A percentile compares a stretch with the other conserved stretches of the same genome.
Conservation (phyloP, 164 flowering plant genomes). For the Dillenia turbinata region DNA sequence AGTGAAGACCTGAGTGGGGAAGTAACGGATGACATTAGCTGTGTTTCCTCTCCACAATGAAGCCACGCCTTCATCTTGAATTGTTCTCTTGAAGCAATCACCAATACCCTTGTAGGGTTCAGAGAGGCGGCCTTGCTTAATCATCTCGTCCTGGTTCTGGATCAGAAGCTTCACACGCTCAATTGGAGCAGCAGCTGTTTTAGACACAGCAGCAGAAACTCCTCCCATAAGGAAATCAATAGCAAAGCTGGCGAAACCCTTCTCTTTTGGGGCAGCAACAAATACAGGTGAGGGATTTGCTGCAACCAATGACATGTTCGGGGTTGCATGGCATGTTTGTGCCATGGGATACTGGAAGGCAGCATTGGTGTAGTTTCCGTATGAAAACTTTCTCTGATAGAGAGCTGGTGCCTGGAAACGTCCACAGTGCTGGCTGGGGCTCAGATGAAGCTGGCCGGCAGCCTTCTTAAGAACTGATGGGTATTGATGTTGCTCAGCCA, state of each 20-base stretch:
- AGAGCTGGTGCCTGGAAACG: conserved; percentile 33
- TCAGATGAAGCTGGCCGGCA: conserved; percentile 44
- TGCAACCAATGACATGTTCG: conserved; percentile 28
- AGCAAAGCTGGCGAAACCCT: conserved; percentile 51
- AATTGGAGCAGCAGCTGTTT: conserved; percentile 86
- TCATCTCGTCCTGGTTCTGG: conserved; percentile 87
- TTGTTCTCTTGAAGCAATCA: conserved; percentile 70
- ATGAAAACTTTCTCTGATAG: conserved; percentile 28
- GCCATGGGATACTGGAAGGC: conserved; percentile 40
- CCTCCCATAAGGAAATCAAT: conserved; percentile 86
- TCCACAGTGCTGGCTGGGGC: conserved; percentile 29
- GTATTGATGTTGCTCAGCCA: conserved; percentile 46
- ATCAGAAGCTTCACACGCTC: conserved; percentile 90
- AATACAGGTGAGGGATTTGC: conserved; percentile 43
- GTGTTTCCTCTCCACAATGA: conserved; percentile 90
- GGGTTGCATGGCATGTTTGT: conserved; percentile 21
- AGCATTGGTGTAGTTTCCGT: conserved; percentile 41
- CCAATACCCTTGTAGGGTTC: conserved; percentile 88
- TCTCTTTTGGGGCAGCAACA: conserved; percentile 70
- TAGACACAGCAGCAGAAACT: conserved; percentile 88
- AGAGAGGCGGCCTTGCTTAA: conserved; percentile 71
- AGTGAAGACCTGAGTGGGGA: conserved; percentile 78
- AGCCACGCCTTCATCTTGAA: conserved; percentile 56
- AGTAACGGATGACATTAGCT: conserved; percentile 84
- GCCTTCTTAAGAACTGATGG: conserved; percentile 47